Percentiles rank a stretch among this genome's conserved stretches.
These are phyloP conservation scores for Penicillium sp. DNA, from an alignment of 2,329 filamentous ascomycete species.

Conservation along the genomic window DNA sequence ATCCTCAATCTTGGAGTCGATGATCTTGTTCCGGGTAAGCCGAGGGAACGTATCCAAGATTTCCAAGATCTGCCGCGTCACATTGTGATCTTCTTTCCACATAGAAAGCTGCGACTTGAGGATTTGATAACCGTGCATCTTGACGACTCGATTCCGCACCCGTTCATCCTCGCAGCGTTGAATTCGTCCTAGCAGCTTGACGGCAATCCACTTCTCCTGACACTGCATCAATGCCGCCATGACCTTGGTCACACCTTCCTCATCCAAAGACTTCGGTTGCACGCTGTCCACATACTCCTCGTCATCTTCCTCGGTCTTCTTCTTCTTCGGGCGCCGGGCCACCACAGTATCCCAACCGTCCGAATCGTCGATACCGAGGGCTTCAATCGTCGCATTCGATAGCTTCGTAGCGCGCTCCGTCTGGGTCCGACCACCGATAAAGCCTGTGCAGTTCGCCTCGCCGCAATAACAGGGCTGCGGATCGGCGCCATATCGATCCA, in stretches of 20 bases:
- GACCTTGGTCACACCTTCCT: constrained; percentile 84
- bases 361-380: constrained; percentile 88
- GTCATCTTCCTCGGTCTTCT: constrained; percentile 87
- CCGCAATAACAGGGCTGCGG: constrained; percentile 96
- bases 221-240: constrained; percentile 97
- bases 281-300: constrained; percentile 94
- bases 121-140: constrained; percentile 96
- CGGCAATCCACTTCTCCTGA: constrained; percentile 99
- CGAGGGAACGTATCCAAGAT: constrained; percentile 87
- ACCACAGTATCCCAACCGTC: constrained; percentile 91
- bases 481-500: constrained; percentile 95
- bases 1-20: constrained; percentile 90
- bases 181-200: constrained; percentile 88
- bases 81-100: constrained; percentile 86
- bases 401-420: constrained; percentile 93
- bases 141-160: constrained; percentile 83
- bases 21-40: constrained; percentile 93
- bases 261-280: constrained; percentile 74
- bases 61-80: constrained; percentile 84
- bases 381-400: constrained; percentile 85
- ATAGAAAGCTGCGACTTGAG: constrained; percentile 81
- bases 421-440: constrained; percentile 96
- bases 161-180: constrained; percentile 83
- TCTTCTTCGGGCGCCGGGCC: constrained; percentile 86
- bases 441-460: constrained; percentile 91